Conservation (phyloP, 441 rosid genomes). For the Jatropha multifida region DNA sequence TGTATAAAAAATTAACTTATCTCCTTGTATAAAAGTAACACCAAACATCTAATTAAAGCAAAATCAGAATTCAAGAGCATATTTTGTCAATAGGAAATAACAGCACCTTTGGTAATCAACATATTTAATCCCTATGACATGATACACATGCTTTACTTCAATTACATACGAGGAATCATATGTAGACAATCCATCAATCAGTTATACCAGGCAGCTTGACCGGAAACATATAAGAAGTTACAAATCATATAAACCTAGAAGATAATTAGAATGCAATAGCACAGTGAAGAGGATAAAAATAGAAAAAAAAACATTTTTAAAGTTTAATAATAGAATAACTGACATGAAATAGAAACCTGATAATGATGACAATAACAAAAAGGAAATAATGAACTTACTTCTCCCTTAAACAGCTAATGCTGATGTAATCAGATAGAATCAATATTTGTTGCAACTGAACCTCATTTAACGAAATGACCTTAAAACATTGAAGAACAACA, state of each 20-base stretch:
- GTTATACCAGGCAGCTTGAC: too few species aligned
- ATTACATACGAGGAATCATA: too few species aligned
- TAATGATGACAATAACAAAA: constrained; percentile 12
- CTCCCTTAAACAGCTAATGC: constrained; percentile 69
- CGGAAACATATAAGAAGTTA: not conserved
- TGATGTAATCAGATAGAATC: constrained; percentile 69
- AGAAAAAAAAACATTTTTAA: not conserved
- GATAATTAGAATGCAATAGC: not conserved
- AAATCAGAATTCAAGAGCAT: too few species aligned
- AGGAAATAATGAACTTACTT: constrained; percentile 53
- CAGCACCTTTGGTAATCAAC: too few species aligned
- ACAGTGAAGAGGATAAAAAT: not conserved
- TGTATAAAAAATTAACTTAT: too few species aligned
- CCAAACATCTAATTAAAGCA: too few species aligned
- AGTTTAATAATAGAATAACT: not conserved
- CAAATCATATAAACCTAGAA: not conserved
- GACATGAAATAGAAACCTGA: constrained; percentile 7
- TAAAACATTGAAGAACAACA: constrained; percentile 12
- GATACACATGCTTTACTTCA: too few species aligned
- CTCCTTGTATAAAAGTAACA: too few species aligned
- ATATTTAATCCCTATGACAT: too few species aligned
- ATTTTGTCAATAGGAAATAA: too few species aligned
- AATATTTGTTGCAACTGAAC: constrained; percentile 73
- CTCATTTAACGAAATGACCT: constrained; percentile 73
- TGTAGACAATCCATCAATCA: too few species aligned